Evolutionary conservation across 2,329 filamentous ascomycete genomes (phyloP).

Genomic region (Lachnellula arida): DNA sequence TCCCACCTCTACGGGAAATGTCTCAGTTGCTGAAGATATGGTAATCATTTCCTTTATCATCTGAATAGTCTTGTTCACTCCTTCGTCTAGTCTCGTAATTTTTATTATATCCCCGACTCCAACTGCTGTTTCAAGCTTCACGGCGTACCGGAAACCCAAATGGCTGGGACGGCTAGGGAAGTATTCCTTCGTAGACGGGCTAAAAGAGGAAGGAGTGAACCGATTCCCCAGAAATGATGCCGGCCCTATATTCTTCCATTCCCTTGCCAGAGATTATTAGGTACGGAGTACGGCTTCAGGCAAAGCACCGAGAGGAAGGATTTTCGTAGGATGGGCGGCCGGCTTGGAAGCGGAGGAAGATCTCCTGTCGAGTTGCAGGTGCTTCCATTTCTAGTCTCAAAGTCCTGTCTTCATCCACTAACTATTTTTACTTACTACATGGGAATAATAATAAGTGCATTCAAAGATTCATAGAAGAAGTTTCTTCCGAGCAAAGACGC

Average conservation of each 20-base stretch:
- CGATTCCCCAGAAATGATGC: not conserved
- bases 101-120: not conserved
- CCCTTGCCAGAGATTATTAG: not conserved
- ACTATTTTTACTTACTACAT: too few relatives aligned
- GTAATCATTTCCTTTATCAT: too few relatives aligned
- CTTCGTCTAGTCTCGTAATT: not conserved
- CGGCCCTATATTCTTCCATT: conserved; percentile 3
- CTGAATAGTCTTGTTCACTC: not conserved
- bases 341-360: not conserved
- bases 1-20: not conserved
- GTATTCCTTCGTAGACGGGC: not conserved
- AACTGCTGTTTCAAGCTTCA: not conserved
- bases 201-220: conserved; percentile 1
- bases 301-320: conserved; percentile 4
- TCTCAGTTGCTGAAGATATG: too few relatives aligned
- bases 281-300: conserved; percentile 5
- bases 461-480: too few relatives aligned
- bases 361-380: not conserved
- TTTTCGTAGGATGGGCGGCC: not conserved
- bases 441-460: too few relatives aligned
- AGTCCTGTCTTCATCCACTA: too few relatives aligned
- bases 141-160: not conserved
- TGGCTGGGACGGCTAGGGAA: not conserved
- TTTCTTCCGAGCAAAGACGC: too few relatives aligned
- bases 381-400: too few relatives aligned